Evolutionary conservation across 176 grass and related monocot species (phyloP).

Genomic region (Cenchrus americanus): DNA sequence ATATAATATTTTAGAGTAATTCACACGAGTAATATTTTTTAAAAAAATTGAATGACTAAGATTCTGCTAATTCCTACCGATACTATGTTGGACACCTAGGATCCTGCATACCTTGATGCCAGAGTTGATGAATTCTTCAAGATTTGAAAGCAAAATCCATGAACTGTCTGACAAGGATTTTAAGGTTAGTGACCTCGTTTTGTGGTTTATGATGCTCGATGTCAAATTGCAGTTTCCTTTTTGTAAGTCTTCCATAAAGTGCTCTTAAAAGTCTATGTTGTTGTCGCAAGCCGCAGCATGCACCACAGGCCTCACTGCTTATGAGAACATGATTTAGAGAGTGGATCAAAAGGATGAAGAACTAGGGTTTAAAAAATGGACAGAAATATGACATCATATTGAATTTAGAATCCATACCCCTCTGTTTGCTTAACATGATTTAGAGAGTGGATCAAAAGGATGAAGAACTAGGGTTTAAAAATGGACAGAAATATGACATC

Average conservation of each 20-base stretch:
- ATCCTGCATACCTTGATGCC: conserved; percentile 72
- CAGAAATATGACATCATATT: too few relatives aligned
- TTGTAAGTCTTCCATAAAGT: background rate
- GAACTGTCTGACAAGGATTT: conserved; percentile 84
- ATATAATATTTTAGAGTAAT: background rate
- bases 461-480: background rate
- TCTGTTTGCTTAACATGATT: too few relatives aligned
- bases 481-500: background rate
- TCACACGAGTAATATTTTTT: background rate
- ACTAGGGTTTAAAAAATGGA: too few relatives aligned
- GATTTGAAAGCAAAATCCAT: conserved; percentile 80
- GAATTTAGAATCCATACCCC: too few relatives aligned
- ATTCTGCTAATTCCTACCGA: conserved; percentile 35
- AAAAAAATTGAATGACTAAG: background rate
- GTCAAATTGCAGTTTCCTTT: background rate
- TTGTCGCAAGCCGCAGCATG: background rate
- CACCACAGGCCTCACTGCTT: background rate
- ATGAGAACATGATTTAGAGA: background rate
- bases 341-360: too few relatives aligned
- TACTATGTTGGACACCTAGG: conserved; percentile 47
- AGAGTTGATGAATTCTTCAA: conserved; percentile 85
- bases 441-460: background rate
- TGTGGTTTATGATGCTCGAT: background rate
- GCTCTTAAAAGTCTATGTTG: background rate
- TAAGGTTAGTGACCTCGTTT: conserved; percentile 58